Conservation (phyloP, 805 yeast species). For the Monosporozyma unispora region DNA sequence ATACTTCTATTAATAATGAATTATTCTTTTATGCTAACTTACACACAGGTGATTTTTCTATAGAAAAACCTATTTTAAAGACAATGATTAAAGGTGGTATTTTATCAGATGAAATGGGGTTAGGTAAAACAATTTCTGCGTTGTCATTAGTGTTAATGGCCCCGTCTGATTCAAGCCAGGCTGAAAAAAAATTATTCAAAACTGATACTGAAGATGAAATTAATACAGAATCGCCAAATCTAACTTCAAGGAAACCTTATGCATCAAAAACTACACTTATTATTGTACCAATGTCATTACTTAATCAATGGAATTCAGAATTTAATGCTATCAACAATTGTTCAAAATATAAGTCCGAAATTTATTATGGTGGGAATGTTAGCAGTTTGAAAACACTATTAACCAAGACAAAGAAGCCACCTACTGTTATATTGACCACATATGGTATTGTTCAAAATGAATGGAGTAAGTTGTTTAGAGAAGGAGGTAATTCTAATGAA, state of each 20-base stretch:
- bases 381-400: conserved; percentile 42
- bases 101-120: conserved; percentile 93
- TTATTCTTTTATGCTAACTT: conserved; percentile 61
- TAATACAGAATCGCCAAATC: neutral
- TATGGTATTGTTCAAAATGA: conserved; percentile 83
- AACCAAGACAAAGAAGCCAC: conserved; percentile 39
- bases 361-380: conserved; percentile 69
- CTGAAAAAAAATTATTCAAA: conserved; percentile 7
- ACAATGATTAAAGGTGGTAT: conserved; percentile 71
- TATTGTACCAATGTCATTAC: conserved; percentile 81
- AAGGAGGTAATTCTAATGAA: conserved; percentile 3
- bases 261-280: conserved; percentile 69
- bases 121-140: conserved; percentile 86
- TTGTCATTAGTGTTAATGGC: conserved; percentile 61
- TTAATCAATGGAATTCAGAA: conserved; percentile 89
- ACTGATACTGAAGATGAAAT: conserved; percentile 2
- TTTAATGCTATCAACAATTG: conserved; percentile 49
- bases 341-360: conserved; percentile 37
- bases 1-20: conserved; percentile 2
- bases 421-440: conserved; percentile 69
- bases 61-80: conserved; percentile 55
- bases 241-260: conserved; percentile 31
- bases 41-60: conserved; percentile 70
- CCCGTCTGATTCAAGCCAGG: conserved; percentile 39
- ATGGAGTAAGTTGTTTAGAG: conserved; percentile 40